Evolutionary conservation across 208 protist species (phyloP).

Genomic region (Herpetomonas tarakana): DNA sequence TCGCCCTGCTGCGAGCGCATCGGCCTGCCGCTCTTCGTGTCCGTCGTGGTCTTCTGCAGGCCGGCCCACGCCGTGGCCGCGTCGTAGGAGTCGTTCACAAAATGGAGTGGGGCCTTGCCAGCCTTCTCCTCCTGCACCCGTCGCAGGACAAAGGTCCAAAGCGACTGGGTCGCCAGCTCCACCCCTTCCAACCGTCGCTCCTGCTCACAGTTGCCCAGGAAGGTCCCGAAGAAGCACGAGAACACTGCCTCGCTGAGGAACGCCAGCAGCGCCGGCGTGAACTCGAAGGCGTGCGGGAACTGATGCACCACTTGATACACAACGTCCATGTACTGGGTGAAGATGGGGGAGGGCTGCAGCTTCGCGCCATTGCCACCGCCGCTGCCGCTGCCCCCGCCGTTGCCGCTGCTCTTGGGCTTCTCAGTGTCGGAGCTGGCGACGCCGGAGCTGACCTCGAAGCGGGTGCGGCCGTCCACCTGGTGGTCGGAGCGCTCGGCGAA

Average conservation of each 20-base stretch:
- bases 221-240: slow-evolving; percentile 83
- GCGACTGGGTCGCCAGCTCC: slow-evolving; percentile 46
- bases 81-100: slow-evolving; percentile 71
- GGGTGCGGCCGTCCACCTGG: slow-evolving; percentile 52
- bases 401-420: slow-evolving; percentile 8
- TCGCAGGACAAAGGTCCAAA: slow-evolving; percentile 74
- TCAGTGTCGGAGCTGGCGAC: slow-evolving; percentile 54
- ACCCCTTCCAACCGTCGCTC: slow-evolving; percentile 78
- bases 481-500: slow-evolving; percentile 89
- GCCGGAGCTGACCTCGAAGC: slow-evolving; percentile 30
- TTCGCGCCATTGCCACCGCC: slow-evolving; percentile 3
- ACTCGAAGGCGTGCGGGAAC: slow-evolving; percentile 94
- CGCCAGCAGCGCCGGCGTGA: slow-evolving; percentile 84
- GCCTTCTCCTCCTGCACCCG: slow-evolving; percentile 40
- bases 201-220: slow-evolving; percentile 82
- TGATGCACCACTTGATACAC: slow-evolving; percentile 94
- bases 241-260: slow-evolving; percentile 87
- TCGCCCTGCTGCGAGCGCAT: background rate
- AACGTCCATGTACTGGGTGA: slow-evolving; percentile 95
- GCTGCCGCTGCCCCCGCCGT: slow-evolving; percentile 4
- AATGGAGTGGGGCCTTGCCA: slow-evolving; percentile 43
- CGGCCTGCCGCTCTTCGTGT: background rate
- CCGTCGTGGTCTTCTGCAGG: slow-evolving; percentile 29
- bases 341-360: slow-evolving; percentile 90
- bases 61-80: slow-evolving; percentile 53